Evolutionary conservation across 306 rosid genomes (phyloP), one percentile per base, ranked within the genome.

Genomic region (Trichosanthes cucumerina): DNA sequence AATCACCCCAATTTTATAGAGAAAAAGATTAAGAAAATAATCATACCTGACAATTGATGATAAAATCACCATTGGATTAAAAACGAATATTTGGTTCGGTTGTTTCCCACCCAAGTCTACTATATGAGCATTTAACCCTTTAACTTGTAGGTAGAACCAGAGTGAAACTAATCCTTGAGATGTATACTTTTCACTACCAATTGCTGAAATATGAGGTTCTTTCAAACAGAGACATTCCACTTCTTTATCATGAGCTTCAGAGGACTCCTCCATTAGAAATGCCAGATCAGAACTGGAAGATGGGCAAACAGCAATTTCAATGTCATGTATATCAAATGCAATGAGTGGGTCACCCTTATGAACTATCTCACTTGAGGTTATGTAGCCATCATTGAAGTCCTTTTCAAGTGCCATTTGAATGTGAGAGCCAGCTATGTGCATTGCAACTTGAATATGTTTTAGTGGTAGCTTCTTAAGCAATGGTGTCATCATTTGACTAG

Each of bases 231-330:
- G 64, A 78, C 70, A 78, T 70, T 86, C 88, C 81, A 81, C 69
- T 78, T 87, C 90, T 54, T 71, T 68, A 12, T 68, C 83, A 77
- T 80, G 80, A 31, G 77, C 41, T 23, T 73, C 86, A 53, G 82
- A 43, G 57, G 69, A 80, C 78, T 76, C 86, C 74, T 81, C 88
- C 74, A 64, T 49, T 80, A 82, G 72, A 82, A 88, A 79, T 59
- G 76, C 41, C 79, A 79, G 69, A 82, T 79, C 89, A 79, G 77
- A 84, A 66, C 85, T 79, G 80, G 89, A 87, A 75, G 89, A 78
- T 21, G 97, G 90, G 89, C 96, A 86, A 58, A 85, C 81, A 78
- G 85, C 90, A 86, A 84, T 82, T 82, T 90, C 88, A 82, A 94
- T 82, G 78, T 76, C 84, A 57, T 81, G 83, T 38, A 94, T 31